Percentiles rank a stretch among this genome's conserved stretches.
These are phyloP conservation scores for Cutaneotrichosporon dermatis DNA, from an alignment of 1,284 basidiomycete species.

Conservation along the genomic window DNA sequence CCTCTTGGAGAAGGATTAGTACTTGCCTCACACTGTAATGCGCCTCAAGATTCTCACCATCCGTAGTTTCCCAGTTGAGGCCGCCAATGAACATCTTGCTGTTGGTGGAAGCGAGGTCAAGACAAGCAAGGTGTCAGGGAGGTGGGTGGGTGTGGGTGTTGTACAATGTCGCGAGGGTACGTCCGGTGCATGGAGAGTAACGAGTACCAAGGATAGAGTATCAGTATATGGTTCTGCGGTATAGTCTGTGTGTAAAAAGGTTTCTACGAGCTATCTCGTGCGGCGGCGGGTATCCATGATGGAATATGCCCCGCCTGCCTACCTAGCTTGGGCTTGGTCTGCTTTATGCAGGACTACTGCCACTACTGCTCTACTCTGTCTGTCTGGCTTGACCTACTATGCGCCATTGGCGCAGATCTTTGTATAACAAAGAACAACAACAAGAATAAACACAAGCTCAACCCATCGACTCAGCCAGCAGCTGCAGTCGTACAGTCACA, in stretches of 20 bases:
- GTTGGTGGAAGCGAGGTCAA: constrained; percentile 29
- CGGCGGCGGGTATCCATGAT: not conserved
- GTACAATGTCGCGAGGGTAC: not conserved
- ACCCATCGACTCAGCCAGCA: no score
- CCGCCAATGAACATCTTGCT: constrained; percentile 99
- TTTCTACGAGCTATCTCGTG: constrained; percentile 1
- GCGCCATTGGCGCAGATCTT: not conserved
- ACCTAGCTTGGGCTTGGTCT: not conserved
- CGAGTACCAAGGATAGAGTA: constrained; percentile 9
- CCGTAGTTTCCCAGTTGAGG: constrained; percentile 94
- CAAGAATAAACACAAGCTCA: not conserved
- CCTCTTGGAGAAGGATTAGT: constrained; percentile 54
- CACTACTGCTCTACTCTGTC: not conserved
- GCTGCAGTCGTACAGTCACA: no score
- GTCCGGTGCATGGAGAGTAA: constrained; percentile 11
- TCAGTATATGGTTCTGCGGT: constrained; percentile 12
- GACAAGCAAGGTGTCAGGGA: not conserved
- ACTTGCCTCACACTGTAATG: not conserved
- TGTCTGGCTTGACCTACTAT: not conserved
- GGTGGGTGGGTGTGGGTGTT: not conserved
- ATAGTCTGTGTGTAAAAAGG: constrained; percentile 4
- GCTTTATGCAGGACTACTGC: no score
- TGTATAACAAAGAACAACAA: not conserved
- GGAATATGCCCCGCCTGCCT: not conserved
- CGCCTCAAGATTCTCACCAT: constrained; percentile 56